Percentiles rank a stretch among this genome's conserved stretches.
Evolutionary conservation across 2,329 filamentous ascomycete genomes (phyloP).

Genomic region (Aspergillus floridensis): DNA sequence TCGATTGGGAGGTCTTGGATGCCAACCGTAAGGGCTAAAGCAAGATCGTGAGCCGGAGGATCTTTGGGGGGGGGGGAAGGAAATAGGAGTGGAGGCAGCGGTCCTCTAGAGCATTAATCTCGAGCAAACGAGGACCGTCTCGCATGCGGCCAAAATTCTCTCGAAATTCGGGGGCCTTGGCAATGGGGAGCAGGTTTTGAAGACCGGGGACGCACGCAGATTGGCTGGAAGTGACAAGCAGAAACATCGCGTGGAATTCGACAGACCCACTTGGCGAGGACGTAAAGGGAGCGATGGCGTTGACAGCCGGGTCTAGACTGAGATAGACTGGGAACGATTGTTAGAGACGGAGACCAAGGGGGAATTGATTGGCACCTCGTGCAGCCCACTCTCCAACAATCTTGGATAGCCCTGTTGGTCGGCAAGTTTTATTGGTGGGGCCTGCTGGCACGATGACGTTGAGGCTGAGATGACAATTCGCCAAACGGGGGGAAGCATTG

Average conservation of each 20-base stretch:
- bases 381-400: background rate
- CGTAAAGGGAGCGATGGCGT: background rate
- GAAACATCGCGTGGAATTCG: background rate
- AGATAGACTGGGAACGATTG: background rate
- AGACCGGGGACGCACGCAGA: background rate
- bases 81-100: background rate
- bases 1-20: background rate
- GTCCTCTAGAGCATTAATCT: background rate
- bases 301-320: background rate
- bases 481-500: background rate
- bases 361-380: too few relatives aligned
- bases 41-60: too few relatives aligned
- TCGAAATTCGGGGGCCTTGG: background rate
- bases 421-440: background rate
- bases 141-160: background rate
- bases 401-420: background rate
- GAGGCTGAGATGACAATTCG: background rate
- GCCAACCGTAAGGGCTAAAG: background rate
- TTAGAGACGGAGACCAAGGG: background rate
- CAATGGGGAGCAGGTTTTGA: background rate
- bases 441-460: background rate
- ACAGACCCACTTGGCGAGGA: background rate
- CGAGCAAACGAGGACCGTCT: background rate
- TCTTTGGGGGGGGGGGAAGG: too few relatives aligned
- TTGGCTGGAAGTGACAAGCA: background rate